Evolutionary conservation across 257 asterid species (phyloP), one percentile per base, ranked within the genome.

Genomic region (Voacanga thouarsii): DNA sequence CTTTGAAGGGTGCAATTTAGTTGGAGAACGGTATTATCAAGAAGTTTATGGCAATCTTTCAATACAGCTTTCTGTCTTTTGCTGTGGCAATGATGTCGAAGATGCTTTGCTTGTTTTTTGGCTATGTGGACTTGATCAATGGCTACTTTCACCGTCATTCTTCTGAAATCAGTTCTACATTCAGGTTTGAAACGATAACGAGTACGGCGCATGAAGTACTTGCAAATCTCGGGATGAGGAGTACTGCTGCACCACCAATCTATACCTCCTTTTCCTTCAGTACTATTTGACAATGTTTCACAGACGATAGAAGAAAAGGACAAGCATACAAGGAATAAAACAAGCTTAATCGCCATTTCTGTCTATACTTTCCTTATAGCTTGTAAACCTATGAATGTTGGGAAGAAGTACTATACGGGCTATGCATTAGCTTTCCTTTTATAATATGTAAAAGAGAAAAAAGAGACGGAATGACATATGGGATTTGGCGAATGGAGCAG

Each of bases 191-290:
- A 70, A 41, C 57, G 83, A 1, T 67, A 60, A 16, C 78, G 33
- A 28, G 80, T 61, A 1, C 76, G 80, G 8, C 81, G 72, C 95
- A 89, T 82, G 88, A 82, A 83, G 77, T 82, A 60, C 66, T 50
- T 86, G 83, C 98, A 94, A 0, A 88, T 79, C 15, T 83, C 79
- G 0, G 97, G 95, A 79, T 94, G 90, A 12, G 98, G 96, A 1
- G 96, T 88, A 66, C 82, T 72, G 79, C 44, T 71, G 87, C 97
- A 93, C 96, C 96, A 93, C 84, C 81, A 37, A 10, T 66, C 65
- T 43, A 91, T 91, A 56, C 49, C 86, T 23, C 78, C 85, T 19
- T 41, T 21, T 49, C 78, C 76, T 37, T 76, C 79, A 12, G 45
- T 75, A 72, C 18, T 59, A 2, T 26, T 67, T 4, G 63, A 60